These are phyloP conservation scores for Inosperma sp. DNA, from an alignment of 768 basidiomycete species.

Conservation along the genomic window DNA sequence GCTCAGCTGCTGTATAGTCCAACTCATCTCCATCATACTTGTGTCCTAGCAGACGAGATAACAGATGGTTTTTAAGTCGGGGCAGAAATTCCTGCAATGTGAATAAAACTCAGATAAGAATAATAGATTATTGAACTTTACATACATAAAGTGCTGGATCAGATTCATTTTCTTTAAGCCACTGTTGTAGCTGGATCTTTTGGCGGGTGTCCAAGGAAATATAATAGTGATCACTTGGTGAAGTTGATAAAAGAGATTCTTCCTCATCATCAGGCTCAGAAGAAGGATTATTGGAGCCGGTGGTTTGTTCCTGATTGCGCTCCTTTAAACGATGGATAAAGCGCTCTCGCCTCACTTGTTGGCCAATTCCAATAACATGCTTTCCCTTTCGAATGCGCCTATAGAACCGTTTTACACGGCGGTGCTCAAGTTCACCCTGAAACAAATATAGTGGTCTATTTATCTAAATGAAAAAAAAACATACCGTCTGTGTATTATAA, in stretches of 20 bases:
- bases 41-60: constrained; percentile 22
- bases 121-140: background rate
- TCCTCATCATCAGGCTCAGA: constrained; percentile 7
- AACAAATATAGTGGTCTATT: background rate
- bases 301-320: background rate
- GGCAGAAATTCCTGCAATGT: constrained; percentile 24
- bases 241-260: background rate
- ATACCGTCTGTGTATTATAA: constrained; percentile 30
- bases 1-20: constrained; percentile 19
- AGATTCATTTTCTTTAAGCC: constrained; percentile 9
- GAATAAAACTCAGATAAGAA: background rate
- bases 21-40: constrained; percentile 24
- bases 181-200: constrained; percentile 4
- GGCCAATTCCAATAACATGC: constrained; percentile 20
- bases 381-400: constrained; percentile 28
- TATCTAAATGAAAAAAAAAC: background rate
- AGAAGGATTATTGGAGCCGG: background rate
- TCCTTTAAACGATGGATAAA: constrained; percentile 7
- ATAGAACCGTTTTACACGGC: constrained; percentile 31
- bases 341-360: constrained; percentile 12
- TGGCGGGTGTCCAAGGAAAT: constrained; percentile 9
- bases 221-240: constrained; percentile 12
- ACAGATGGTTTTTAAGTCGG: constrained; percentile 27
- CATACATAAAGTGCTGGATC: constrained; percentile 28
- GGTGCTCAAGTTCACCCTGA: constrained; percentile 39